These are phyloP conservation scores for Tolypocladium inflatum DNA, from an alignment of 2,329 filamentous ascomycete species.

Conservation along the genomic window DNA sequence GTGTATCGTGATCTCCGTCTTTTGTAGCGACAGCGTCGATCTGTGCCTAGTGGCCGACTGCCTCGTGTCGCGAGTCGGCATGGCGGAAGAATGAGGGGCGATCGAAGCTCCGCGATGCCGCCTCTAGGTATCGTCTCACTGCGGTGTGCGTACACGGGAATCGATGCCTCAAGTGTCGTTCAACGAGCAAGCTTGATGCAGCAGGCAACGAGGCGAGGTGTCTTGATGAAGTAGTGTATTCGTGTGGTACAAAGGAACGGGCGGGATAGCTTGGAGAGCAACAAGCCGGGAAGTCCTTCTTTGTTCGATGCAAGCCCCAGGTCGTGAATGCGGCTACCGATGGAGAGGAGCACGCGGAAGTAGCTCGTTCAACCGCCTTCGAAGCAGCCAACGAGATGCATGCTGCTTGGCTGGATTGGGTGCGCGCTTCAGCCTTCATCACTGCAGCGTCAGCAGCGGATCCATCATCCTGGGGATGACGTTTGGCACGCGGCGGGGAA, in stretches of 20 bases:
- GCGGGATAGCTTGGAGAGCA: neutral
- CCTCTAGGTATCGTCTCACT: neutral
- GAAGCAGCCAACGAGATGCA: neutral
- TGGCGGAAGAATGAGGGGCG: constrained; percentile 3
- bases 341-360: neutral
- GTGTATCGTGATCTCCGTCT: constrained; percentile 66
- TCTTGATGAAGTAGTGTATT: neutral
- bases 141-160: neutral
- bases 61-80: constrained; percentile 17
- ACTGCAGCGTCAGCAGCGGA: neutral
- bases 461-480: neutral
- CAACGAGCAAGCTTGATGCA: neutral
- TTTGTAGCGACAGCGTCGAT: constrained; percentile 58
- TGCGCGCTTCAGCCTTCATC: neutral
- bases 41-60: constrained; percentile 36
- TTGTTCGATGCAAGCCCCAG: neutral
- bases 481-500: neutral
- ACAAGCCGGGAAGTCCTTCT: neutral
- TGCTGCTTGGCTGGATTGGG: neutral
- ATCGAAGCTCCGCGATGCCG: neutral
- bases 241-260: neutral
- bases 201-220: neutral
- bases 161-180: neutral
- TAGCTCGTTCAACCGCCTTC: neutral
- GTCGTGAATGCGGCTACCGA: neutral